Conservation (phyloP, 352 stramenopile species). For the Phytophthora agathidicida region DNA sequence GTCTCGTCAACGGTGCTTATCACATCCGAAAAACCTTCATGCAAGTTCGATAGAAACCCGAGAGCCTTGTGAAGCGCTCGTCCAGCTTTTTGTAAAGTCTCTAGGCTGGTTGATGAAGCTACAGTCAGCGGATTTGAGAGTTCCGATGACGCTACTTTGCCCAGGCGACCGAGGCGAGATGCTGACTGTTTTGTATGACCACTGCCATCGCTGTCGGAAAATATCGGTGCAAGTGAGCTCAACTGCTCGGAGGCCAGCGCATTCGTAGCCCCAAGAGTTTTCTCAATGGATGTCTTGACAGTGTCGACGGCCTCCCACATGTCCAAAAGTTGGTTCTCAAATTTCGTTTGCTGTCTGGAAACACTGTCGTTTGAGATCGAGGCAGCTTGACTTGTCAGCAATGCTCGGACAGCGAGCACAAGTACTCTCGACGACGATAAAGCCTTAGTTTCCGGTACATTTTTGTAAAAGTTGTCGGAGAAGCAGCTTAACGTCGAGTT, state of each 20-base stretch:
- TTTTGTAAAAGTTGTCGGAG: slow-evolving; percentile 31
- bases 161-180: slow-evolving; percentile 31
- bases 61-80: slow-evolving; percentile 37
- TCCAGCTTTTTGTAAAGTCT: slow-evolving; percentile 32
- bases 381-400: slow-evolving; percentile 33
- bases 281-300: slow-evolving; percentile 32
- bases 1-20: slow-evolving; percentile 29
- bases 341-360: slow-evolving; percentile 28
- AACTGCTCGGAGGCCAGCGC: slow-evolving; percentile 20
- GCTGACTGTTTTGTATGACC: slow-evolving; percentile 32
- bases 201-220: slow-evolving; percentile 24
- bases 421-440: slow-evolving; percentile 31
- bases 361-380: slow-evolving; percentile 20
- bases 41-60: slow-evolving; percentile 31
- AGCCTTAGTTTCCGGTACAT: slow-evolving; percentile 21
- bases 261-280: slow-evolving; percentile 25
- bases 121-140: slow-evolving; percentile 25
- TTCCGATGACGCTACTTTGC: slow-evolving; percentile 31
- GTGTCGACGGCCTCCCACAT: slow-evolving; percentile 39
- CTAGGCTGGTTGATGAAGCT: slow-evolving; percentile 21
- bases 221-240: slow-evolving; percentile 31
- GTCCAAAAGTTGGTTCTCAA: slow-evolving; percentile 28
- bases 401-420: slow-evolving; percentile 33
- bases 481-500: slow-evolving; percentile 40
- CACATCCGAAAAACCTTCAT: slow-evolving; percentile 37